Percentiles rank a stretch among this genome's conserved stretches.
Evolutionary conservation across 176 grass and related monocot species (phyloP).

Genomic region (Triticum turgidum): DNA sequence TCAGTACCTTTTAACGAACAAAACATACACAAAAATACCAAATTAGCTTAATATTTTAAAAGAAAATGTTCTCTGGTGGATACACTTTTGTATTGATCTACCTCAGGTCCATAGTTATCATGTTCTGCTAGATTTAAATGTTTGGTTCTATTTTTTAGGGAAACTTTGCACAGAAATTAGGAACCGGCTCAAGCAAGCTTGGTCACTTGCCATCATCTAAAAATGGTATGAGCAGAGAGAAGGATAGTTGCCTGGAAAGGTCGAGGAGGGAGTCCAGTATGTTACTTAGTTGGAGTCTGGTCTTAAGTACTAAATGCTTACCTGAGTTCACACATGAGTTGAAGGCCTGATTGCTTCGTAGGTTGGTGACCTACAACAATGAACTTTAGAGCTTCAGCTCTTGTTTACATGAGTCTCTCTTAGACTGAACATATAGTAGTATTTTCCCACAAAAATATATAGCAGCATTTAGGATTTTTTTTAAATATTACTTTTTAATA

Average conservation of each 20-base stretch:
- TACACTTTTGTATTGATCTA: neutral
- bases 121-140: neutral
- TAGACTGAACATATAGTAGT: too few relatives aligned
- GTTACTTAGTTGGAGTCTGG: too few relatives aligned
- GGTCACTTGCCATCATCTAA: neutral
- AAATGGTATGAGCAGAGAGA: neutral
- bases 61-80: neutral
- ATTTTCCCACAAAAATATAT: too few relatives aligned
- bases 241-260: too few relatives aligned
- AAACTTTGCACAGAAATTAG: neutral
- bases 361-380: neutral
- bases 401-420: neutral
- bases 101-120: neutral
- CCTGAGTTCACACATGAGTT: neutral
- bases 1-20: neutral
- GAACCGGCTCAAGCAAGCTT: neutral
- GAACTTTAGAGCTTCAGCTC: neutral
- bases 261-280: too few relatives aligned
- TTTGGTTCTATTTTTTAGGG: neutral
- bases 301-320: neutral
- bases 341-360: neutral
- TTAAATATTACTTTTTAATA: too few relatives aligned
- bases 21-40: constrained; percentile 3
- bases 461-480: too few relatives aligned
- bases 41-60: neutral